Base-by-base conservation (phyloP, 306 rosid genomes). In the Lablab purpureus region DNA sequence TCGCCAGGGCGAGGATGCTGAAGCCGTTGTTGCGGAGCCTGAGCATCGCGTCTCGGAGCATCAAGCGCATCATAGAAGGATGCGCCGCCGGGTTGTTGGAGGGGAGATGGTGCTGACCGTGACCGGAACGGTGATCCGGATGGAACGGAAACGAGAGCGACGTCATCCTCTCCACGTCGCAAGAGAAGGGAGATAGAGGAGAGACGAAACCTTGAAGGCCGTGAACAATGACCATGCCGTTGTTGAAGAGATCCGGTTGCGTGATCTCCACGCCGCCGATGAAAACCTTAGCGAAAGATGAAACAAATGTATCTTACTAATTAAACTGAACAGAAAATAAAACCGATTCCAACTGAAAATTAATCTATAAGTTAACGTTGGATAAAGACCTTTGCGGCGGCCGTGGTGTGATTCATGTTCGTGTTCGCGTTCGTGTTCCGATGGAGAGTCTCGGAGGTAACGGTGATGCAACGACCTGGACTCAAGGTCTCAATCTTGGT, bases 1-100 rank as follows among this genome's bases (percentile, higher is more conserved):
- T 77, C 1, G 90, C 96, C 0, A 89, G 89, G 1, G 93, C 86
- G 32, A 91, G 88, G 70, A 87, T 84, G 85, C 86, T 82, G 83
- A 82, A 91, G 25, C 91, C 96, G 77, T 86, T 88, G 87, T 84
- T 84, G 5, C 96, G 96, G 75, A 91, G 93, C 40, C 91, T 80
- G 68, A 88, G 90, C 83, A 91, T 91, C 4, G 96, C 90, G 64
- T 91, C 96, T 23, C 88, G 43, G 63, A 89, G 80, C 93, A 91
- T 85, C 32, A 91, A 79, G 76, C 89, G 96, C 90, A 84, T 89
- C 37, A 91, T 52, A 66, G 84, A 79, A 6, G 90, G 87, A 43
- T 79, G 87, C 19, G 63, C 69, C 4, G 80, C n/a, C 4, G 80
- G 59, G 21, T 63, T 52, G 10, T 70, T 54, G 12, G 80, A 18